Conservation (phyloP, 192 early-diverging fungal genomes). For the Coemansia sp. region DNA sequence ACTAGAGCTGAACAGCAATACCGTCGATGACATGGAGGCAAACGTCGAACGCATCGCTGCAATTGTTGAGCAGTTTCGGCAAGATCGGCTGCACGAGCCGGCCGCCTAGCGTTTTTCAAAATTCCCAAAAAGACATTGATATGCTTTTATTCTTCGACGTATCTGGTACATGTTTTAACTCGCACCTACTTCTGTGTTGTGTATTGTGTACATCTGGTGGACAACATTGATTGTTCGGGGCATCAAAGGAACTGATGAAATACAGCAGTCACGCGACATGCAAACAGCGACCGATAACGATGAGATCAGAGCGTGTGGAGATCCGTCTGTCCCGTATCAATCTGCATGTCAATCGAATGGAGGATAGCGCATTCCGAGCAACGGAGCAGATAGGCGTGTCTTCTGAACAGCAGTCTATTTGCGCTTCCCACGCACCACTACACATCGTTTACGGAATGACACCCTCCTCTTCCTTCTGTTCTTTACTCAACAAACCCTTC, state of each 20-base stretch:
- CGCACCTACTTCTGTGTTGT: neutral
- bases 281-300: neutral
- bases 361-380: too few species aligned
- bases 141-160: neutral
- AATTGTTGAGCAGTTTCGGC: slow-evolving; percentile 61
- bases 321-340: too few species aligned
- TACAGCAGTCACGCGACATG: neutral
- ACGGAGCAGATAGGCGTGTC: too few species aligned
- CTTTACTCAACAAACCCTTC: neutral
- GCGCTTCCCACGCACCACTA: too few species aligned
- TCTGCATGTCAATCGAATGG: too few species aligned
- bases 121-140: too few species aligned
- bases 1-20: slow-evolving; percentile 76
- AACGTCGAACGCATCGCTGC: slow-evolving; percentile 79
- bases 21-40: slow-evolving; percentile 86
- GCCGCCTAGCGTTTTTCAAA: neutral
- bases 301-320: too few species aligned
- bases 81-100: slow-evolving; percentile 6
- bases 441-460: too few species aligned
- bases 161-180: too few species aligned
- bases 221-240: neutral
- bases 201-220: neutral
- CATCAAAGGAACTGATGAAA: too few species aligned
- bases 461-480: neutral
- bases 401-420: too few species aligned